These are phyloP conservation scores for Leucoagaricus sp. DNA, from an alignment of 1,284 basidiomycete species.

Conservation along the genomic window DNA sequence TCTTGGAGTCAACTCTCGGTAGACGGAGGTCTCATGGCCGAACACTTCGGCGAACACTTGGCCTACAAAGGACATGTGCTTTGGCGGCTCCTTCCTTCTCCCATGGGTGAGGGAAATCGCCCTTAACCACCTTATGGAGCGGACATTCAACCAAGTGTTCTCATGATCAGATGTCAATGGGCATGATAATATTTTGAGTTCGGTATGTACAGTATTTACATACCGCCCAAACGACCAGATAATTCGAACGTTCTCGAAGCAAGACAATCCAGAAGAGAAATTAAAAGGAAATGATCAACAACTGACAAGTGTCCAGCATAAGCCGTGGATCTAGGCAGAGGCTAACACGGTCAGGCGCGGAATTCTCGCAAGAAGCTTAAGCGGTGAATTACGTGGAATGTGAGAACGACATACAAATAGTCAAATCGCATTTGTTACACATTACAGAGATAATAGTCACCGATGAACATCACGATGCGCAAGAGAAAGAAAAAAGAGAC, in stretches of 20 bases:
- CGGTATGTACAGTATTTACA: neutral
- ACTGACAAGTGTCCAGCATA: neutral
- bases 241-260: neutral
- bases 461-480: constrained; percentile 1
- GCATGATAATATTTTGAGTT: neutral
- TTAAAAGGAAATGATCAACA: neutral
- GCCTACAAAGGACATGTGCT: neutral
- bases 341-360: neutral
- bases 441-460: neutral
- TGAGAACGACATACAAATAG: neutral
- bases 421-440: neutral
- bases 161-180: neutral
- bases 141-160: neutral
- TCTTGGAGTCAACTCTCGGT: neutral
- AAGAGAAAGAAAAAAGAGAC: neutral
- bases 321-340: too few species aligned
- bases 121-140: neutral
- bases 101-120: neutral
- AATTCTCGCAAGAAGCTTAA: neutral
- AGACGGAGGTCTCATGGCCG: neutral
- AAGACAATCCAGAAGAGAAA: neutral
- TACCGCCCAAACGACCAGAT: too few species aligned
- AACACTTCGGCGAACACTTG: neutral
- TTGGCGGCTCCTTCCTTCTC: neutral
- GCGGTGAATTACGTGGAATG: neutral